phyloP scores from a whole-genome alignment of 352 stramenopile genomes.

The Pythium diclinum region DNA sequence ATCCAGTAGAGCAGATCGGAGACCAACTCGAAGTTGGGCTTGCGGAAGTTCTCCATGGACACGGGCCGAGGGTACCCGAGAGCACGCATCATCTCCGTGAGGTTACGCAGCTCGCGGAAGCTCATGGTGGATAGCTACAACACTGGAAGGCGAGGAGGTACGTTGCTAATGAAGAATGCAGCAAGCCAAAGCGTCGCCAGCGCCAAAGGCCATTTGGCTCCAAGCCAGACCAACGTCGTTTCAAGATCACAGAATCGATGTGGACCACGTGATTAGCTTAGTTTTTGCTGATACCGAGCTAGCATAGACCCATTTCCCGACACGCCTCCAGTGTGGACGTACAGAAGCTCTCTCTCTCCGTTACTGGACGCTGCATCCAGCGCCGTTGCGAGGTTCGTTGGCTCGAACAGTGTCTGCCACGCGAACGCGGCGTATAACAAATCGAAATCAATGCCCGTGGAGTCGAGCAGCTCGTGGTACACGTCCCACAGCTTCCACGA shows the following conservation, averaged over 20 bases:
- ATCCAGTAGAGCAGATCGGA: constrained; percentile 97
- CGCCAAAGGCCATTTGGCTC: not conserved
- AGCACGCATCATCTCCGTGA: constrained; percentile 95
- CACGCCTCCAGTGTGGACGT: constrained; percentile 77
- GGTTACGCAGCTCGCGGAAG: constrained; percentile 88
- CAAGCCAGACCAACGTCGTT: constrained; percentile 18
- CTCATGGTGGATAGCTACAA: constrained; percentile 42
- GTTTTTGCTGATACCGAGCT: constrained; percentile 48
- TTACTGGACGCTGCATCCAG: constrained; percentile 2
- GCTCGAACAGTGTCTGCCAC: constrained; percentile 78
- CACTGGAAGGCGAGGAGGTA: not conserved
- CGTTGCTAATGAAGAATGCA: not conserved
- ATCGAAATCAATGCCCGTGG: constrained; percentile 69
- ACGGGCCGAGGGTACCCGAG: constrained; percentile 91
- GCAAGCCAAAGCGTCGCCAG: constrained; percentile 6
- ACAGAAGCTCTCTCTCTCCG: constrained; percentile 50
- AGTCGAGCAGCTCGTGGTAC: constrained; percentile 56
- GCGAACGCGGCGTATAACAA: constrained; percentile 71
- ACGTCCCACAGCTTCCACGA: constrained; percentile 51
- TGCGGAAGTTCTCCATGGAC: constrained; percentile 94
- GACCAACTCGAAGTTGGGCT: constrained; percentile 96
- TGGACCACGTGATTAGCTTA: constrained; percentile 21
- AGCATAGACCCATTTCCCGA: constrained; percentile 77
- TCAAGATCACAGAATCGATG: constrained; percentile 21
- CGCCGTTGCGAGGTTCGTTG: constrained; percentile 34